Conservation (phyloP, 768 basidiomycete species). For the Panaeolus papilionaceus region DNA sequence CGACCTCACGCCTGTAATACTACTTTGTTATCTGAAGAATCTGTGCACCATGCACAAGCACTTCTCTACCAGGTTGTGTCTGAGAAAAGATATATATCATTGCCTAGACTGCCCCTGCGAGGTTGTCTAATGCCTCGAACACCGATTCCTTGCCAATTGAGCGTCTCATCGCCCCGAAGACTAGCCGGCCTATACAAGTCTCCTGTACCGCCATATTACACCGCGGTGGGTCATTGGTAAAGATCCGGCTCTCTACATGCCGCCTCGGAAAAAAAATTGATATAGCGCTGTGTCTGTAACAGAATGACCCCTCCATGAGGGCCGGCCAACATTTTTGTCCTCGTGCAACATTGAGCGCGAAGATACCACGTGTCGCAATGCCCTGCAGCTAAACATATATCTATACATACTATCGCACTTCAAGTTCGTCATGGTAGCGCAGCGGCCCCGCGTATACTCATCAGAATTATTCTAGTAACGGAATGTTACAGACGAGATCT, state of each 20-base stretch:
- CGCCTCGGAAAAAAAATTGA: too few relatives aligned
- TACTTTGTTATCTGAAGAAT: too few relatives aligned
- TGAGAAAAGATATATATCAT: too few relatives aligned
- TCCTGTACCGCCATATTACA: too few relatives aligned
- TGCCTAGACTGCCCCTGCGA: background rate
- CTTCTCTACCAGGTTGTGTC: too few relatives aligned
- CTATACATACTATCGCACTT: background rate
- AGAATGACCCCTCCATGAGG: background rate
- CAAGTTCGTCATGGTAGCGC: slow-evolving; percentile 3
- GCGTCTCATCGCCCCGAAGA: background rate
- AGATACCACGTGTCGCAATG: background rate
- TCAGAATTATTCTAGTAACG: background rate
- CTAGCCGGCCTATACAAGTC: too few relatives aligned
- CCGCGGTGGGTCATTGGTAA: too few relatives aligned
- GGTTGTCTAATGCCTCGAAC: background rate
- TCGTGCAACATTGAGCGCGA: background rate
- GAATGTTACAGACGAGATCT: background rate
- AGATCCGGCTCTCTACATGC: too few relatives aligned
- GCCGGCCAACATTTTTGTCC: background rate
- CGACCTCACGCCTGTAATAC: too few relatives aligned
- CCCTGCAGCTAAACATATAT: background rate
- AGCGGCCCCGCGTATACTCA: background rate
- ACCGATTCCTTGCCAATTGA: background rate
- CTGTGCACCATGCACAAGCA: too few relatives aligned
- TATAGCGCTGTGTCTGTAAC: background rate